Evolutionary conservation across 2,329 filamentous ascomycete species (phyloP), one percentile per base, ranked within the genome.

Genomic region (Xylariaceae sp.): DNA sequence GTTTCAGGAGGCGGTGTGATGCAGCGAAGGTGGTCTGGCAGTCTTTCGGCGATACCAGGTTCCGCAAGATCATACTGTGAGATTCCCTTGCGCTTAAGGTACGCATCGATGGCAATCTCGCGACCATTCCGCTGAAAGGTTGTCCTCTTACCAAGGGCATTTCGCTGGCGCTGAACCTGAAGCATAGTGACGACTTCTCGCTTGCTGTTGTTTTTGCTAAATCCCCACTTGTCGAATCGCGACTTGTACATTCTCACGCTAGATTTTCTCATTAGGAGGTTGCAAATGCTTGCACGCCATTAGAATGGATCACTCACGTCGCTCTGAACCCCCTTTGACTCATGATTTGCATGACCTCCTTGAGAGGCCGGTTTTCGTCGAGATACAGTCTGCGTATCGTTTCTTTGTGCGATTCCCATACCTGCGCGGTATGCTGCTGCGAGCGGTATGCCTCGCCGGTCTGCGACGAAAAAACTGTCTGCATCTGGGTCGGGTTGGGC

Each of bases 161-260:
- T 79, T 49, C 79, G 77, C 64, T 81, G 78, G 51, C 80, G 80
- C 61, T 81, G 81, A 69, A 80, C 78, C 45, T 78, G 79, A 7
- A 82, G 69, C 53, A 82, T 71, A 15, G 76, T 73, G 66, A 80
- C 79, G 6, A 81, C 78, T 58, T 81, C 79, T 30, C 80, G 78
- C 59, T 81, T 79, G 48, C 78, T 81, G 61, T 81, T 81, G 60
- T 82, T 81, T 71, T 82, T 82, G 47, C 78, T 79, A 61, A 82
- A 82, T 0, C 79, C 79, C 79, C 79, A 82, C 61, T 81, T 78
- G 11, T 80, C 80, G 65, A 81, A 81, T 23, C 79, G 73, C n/a
- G 79, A 80, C 66, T 82, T 82, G 68, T 82, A 82, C 79, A 82
- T 82, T 63, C 81, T 80, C 15, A 79, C 78, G 15, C 79, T 81